Evolutionary conservation across 768 basidiomycete species (phyloP).

Genomic region (Boletus reticulatus): DNA sequence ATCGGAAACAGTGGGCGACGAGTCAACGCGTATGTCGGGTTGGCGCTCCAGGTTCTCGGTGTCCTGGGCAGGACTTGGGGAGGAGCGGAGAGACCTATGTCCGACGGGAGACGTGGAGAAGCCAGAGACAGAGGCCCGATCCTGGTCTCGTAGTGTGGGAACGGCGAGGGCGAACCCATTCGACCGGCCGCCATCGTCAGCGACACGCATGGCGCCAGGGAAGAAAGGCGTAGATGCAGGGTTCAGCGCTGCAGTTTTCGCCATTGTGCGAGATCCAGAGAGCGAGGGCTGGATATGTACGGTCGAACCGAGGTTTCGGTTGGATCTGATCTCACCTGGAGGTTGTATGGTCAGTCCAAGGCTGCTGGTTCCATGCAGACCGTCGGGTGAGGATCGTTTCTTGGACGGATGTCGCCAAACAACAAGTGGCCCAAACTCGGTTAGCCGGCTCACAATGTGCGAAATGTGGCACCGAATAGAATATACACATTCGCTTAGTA

Average conservation of each 20-base stretch:
- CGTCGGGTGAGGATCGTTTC: neutral
- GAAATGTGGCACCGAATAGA: constrained; percentile 20
- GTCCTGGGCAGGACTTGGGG: constrained; percentile 59
- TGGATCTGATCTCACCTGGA: constrained; percentile 23
- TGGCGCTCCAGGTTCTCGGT: constrained; percentile 24
- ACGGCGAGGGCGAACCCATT: constrained; percentile 45
- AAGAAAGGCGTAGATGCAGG: constrained; percentile 85
- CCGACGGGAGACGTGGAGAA: constrained; percentile 62
- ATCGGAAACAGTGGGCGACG: constrained; percentile 38
- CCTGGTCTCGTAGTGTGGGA: constrained; percentile 43
- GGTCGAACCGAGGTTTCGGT: neutral
- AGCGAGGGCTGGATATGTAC: constrained; percentile 16
- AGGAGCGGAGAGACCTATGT: constrained; percentile 64
- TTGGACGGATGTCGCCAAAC: constrained; percentile 17
- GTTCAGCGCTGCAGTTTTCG: constrained; percentile 74
- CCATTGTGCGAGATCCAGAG: constrained; percentile 45
- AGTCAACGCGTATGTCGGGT: constrained; percentile 31
- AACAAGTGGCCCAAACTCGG: constrained; percentile 10
- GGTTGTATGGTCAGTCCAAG: neutral
- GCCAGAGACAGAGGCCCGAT: constrained; percentile 50
- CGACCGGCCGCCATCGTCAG: constrained; percentile 50
- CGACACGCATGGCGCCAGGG: constrained; percentile 57
- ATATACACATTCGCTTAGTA: too few species aligned
- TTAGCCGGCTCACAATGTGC: constrained; percentile 24
- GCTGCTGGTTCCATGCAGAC: constrained; percentile 27